These are phyloP conservation scores for Ramalina peruviana DNA, from an alignment of 495 filamentous ascomycete species.

Conservation along the genomic window DNA sequence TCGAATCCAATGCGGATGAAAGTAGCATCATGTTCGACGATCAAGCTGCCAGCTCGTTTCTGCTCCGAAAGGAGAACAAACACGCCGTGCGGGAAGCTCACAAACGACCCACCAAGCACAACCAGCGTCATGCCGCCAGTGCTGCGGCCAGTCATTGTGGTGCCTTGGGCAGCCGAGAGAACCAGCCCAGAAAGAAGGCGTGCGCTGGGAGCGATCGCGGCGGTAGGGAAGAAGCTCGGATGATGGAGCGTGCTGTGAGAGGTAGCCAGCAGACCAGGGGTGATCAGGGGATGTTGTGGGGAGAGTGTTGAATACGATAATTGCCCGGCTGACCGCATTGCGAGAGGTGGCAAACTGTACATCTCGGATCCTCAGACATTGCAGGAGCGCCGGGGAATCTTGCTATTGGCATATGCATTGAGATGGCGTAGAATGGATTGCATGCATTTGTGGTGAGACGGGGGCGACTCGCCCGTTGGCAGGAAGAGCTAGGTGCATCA, in stretches of 20 bases:
- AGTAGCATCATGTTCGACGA: conserved; percentile 27
- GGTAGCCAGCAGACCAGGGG: too few species aligned
- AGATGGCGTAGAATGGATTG: too few species aligned
- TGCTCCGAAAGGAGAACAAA: conserved; percentile 15
- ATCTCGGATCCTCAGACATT: too few species aligned
- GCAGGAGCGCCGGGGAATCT: too few species aligned
- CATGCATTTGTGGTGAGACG: too few species aligned
- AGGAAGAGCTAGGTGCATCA: too few species aligned
- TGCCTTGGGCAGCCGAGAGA: neutral
- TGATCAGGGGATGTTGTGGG: too few species aligned
- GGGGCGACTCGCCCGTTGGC: too few species aligned
- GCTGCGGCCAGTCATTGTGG: neutral
- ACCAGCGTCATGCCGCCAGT: neutral
- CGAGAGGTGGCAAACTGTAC: too few species aligned
- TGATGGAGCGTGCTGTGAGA: neutral
- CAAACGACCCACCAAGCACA: neutral
- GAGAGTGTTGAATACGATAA: too few species aligned
- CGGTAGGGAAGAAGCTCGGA: conserved; percentile 8
- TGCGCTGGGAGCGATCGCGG: conserved; percentile 13
- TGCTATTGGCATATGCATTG: too few species aligned
- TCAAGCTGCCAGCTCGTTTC: conserved; percentile 27
- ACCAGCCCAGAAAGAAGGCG: conserved; percentile 10
- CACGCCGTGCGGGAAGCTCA: neutral
- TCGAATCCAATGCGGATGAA: conserved; percentile 11
- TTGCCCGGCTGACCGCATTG: too few species aligned